These are phyloP conservation scores for Cryptococcus sp. DNA, from an alignment of 1,284 basidiomycete species.

Conservation along the genomic window DNA sequence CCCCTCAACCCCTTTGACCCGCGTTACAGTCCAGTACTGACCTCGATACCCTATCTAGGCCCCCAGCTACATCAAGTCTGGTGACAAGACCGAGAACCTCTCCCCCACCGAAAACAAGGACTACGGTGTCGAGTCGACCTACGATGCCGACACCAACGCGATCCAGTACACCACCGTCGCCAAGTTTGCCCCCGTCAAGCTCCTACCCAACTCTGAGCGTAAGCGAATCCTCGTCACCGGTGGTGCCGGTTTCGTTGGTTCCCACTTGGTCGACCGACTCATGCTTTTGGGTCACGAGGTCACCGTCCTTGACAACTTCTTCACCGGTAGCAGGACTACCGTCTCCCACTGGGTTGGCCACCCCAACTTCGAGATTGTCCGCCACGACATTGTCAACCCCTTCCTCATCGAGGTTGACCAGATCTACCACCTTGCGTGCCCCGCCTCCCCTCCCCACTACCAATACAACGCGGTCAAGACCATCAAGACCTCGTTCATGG, in stretches of 20 bases:
- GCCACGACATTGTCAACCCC: slow-evolving; percentile 94
- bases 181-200: slow-evolving; percentile 86
- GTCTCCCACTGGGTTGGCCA: slow-evolving; percentile 91
- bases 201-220: slow-evolving; percentile 72
- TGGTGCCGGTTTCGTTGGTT: slow-evolving; percentile 96
- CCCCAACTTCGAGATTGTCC: slow-evolving; percentile 96
- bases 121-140: slow-evolving; percentile 82
- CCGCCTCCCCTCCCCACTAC: slow-evolving; percentile 92
- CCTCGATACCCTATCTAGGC: slow-evolving; percentile 21
- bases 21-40: not conserved
- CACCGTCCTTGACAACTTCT: slow-evolving; percentile 96
- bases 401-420: slow-evolving; percentile 98
- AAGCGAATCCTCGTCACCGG: slow-evolving; percentile 89
- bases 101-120: slow-evolving; percentile 48
- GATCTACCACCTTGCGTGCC: slow-evolving; percentile 95
- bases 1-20: too few species aligned
- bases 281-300: slow-evolving; percentile 98
- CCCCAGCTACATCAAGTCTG: slow-evolving; percentile 54
- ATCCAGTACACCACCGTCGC: slow-evolving; percentile 90
- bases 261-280: slow-evolving; percentile 92
- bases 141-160: slow-evolving; percentile 70
- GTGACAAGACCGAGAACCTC: slow-evolving; percentile 62
- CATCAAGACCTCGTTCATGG: slow-evolving; percentile 96
- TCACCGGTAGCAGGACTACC: slow-evolving; percentile 93
- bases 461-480: slow-evolving; percentile 96